Percentiles rank a stretch among this genome's conserved stretches.
These are phyloP conservation scores for Apiospora phragmitis DNA, from an alignment of 2,329 filamentous ascomycete species.

Conservation along the genomic window DNA sequence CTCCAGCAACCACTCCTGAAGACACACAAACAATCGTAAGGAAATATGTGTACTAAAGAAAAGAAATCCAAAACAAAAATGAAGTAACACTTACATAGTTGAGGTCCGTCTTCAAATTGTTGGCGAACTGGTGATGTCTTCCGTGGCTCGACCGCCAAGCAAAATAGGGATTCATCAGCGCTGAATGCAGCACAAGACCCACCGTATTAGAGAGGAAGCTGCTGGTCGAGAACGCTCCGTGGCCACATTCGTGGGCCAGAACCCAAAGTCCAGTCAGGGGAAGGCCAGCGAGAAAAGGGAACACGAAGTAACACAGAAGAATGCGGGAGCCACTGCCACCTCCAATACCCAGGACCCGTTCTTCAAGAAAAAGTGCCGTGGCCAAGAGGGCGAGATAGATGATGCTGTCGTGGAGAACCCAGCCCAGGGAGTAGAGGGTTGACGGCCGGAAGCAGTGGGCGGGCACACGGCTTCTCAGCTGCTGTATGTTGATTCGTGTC, in stretches of 20 bases:
- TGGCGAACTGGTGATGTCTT: slow-evolving; percentile 20
- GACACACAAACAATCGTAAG: background rate
- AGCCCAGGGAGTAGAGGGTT: slow-evolving; percentile 48
- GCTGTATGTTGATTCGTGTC: slow-evolving; percentile 39
- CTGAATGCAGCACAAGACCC: slow-evolving; percentile 19
- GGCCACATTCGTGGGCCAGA: slow-evolving; percentile 69
- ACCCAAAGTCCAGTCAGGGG: slow-evolving; percentile 70
- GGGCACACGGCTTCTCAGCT: slow-evolving; percentile 52
- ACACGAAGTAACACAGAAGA: slow-evolving; percentile 51
- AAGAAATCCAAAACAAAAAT: background rate
- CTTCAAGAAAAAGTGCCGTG: slow-evolving; percentile 52
- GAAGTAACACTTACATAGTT: slow-evolving; percentile 14
- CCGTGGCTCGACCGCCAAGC: slow-evolving; percentile 20
- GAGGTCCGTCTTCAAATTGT: slow-evolving; percentile 20
- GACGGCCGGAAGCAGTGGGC: slow-evolving; percentile 60
- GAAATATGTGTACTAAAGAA: background rate
- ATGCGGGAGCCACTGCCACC: slow-evolving; percentile 38
- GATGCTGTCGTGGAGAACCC: slow-evolving; percentile 54
- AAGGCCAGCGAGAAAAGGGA: slow-evolving; percentile 63
- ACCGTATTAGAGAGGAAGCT: slow-evolving; percentile 57
- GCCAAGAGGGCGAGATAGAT: slow-evolving; percentile 49
- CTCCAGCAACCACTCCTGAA: background rate
- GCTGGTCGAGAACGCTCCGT: slow-evolving; percentile 61
- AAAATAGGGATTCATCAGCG: slow-evolving; percentile 17
- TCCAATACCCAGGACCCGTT: slow-evolving; percentile 34